Base-by-base conservation (phyloP, 2,329 filamentous ascomycete genomes). In the Fusarium sp. region DNA sequence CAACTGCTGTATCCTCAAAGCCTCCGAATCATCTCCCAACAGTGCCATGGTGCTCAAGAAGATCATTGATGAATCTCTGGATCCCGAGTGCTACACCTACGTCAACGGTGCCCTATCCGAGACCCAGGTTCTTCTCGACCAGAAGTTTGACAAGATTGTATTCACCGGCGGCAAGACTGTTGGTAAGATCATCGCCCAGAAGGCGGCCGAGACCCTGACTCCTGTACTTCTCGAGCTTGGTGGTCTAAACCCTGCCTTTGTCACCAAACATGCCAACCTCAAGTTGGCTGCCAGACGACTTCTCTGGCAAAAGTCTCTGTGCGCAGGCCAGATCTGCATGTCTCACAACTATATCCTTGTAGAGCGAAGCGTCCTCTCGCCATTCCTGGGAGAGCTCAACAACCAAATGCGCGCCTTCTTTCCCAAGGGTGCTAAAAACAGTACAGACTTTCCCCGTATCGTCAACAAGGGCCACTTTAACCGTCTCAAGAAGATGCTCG, bases 111-210 rank as follows among this genome's bases (percentile, higher is more conserved):
- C 81, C 25, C 78, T 97, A 17, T 82, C 88, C 4, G 92, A 97
- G 80, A 93, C 90, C 4, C 92, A 90, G 41, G 88, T 87, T 11
- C 79, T 98, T 39, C 84, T 99, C 31, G 87, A 94, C 54, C 86
- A 93, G 79, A 94, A 94, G 76, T 99, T 93, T 89, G 93, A 96
- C 79, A 98, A 97, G 84, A 96, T 99, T 71, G 93, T 95, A 81
- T 99, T 97, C 80, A 99, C 95, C 1, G 95, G 95, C 50, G 88
- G 87, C 70, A 83, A 84, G 48, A 79, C 74, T 25, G 92, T 97
- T 15, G 95, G 91, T 71, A 92, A 89, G 72, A 93, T 98, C 70
- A 88, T 98, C 49, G 86, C 92, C 43, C 88, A 93, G 75, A 97
- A 96, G 75, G 95, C 94, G 0, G 94, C 95, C 57, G 87, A 92